Conservation (phyloP, 1,284 basidiomycete species). For the Tylopilus sp. region DNA sequence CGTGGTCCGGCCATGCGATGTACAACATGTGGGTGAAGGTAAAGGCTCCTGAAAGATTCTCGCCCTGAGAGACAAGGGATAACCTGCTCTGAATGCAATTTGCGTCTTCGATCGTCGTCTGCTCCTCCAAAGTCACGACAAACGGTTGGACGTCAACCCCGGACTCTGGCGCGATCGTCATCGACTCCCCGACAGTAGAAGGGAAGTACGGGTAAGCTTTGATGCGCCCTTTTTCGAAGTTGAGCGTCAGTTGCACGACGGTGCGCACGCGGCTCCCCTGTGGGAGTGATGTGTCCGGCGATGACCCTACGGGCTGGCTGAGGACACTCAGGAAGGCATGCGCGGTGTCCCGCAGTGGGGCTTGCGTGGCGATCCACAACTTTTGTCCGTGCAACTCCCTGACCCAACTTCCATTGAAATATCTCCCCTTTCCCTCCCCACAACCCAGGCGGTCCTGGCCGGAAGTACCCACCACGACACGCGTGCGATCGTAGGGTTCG, state of each 20-base stretch:
- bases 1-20: conserved; percentile 80
- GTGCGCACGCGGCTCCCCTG: conserved; percentile 53
- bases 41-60: conserved; percentile 34
- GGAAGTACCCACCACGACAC: conserved; percentile 46
- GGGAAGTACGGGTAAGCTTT: conserved; percentile 81
- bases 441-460: conserved; percentile 17
- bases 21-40: conserved; percentile 72
- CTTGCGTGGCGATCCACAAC: conserved; percentile 83
- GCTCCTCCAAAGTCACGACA: conserved; percentile 51
- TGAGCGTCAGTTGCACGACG: conserved; percentile 74
- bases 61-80: conserved; percentile 33
- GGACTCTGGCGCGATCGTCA: conserved; percentile 46
- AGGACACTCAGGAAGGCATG: conserved; percentile 74
- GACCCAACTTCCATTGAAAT: conserved; percentile 85
- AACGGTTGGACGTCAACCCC: conserved; percentile 41
- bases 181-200: conserved; percentile 48
- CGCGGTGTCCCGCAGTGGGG: conserved; percentile 63
- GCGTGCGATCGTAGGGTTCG: conserved; percentile 75
- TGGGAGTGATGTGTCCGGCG: conserved; percentile 24
- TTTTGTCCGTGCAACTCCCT: conserved; percentile 65
- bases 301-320: conserved; percentile 45
- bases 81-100: conserved; percentile 59
- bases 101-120: conserved; percentile 46
- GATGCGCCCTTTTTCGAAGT: conserved; percentile 58
- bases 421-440: conserved; percentile 42